Percentiles rank a stretch among this genome's conserved stretches.
Evolutionary conservation across 2,329 filamentous ascomycete genomes (phyloP).

Genomic region (Fusarium verticillioides): DNA sequence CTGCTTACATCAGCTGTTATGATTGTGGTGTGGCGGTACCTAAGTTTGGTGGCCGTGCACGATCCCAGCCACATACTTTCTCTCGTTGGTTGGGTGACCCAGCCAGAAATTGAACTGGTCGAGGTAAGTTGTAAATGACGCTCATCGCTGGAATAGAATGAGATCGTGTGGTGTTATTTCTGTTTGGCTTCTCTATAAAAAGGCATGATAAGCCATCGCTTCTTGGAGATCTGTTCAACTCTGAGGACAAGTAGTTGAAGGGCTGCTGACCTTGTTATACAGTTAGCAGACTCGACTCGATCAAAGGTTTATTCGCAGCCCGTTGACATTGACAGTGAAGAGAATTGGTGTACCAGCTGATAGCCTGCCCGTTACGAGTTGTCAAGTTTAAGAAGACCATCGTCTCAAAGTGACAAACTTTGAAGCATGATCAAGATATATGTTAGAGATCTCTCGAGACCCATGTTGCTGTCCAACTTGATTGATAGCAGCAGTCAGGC

Average conservation of each 20-base stretch:
- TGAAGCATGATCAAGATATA: background rate
- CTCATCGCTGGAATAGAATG: background rate
- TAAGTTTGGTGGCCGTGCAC: background rate
- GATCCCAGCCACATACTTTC: background rate
- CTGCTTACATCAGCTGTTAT: constrained; percentile 46
- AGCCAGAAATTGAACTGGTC: background rate
- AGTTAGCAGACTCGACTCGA: background rate
- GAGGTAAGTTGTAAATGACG: background rate
- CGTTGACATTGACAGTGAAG: background rate
- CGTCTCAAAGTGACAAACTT: background rate
- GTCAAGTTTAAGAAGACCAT: background rate
- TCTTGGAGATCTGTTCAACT: background rate
- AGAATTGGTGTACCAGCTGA: background rate
- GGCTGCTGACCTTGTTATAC: background rate
- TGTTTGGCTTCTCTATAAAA: background rate
- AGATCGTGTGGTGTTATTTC: background rate
- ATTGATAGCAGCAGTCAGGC: background rate
- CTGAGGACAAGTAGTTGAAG: background rate
- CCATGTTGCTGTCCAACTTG: background rate
- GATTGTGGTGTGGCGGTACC: background rate
- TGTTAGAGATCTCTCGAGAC: background rate
- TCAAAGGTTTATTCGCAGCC: background rate
- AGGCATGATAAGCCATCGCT: background rate
- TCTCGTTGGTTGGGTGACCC: background rate
- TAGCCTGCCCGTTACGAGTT: background rate